Evolutionary conservation across 2,329 filamentous ascomycete species (phyloP).

Genomic region (Venturiaceae sp.): DNA sequence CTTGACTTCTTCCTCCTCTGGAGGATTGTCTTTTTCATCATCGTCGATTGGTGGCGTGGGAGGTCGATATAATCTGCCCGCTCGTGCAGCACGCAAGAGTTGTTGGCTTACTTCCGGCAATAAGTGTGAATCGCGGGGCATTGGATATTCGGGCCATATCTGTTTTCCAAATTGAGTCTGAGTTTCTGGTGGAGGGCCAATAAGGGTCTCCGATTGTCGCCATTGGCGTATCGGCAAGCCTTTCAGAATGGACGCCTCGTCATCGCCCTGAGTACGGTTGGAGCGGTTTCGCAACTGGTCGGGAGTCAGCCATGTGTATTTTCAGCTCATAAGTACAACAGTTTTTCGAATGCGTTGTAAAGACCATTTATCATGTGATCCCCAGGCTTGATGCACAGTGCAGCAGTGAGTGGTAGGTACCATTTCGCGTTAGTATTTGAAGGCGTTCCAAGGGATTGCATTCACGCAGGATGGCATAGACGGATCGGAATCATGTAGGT

Average conservation of each 20-base stretch:
- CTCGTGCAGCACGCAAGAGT: conserved; percentile 70
- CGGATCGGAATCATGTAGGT: background rate
- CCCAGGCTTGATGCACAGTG: no score
- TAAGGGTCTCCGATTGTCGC: conserved; percentile 55
- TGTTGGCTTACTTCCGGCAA: conserved; percentile 73
- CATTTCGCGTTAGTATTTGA: no score
- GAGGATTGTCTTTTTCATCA: conserved; percentile 18
- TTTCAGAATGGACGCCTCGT: conserved; percentile 48
- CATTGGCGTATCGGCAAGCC: conserved; percentile 87
- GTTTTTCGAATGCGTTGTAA: no score
- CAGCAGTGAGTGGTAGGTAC: no score
- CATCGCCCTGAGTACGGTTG: conserved; percentile 47
- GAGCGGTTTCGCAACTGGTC: conserved; percentile 13
- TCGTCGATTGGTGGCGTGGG: conserved; percentile 49
- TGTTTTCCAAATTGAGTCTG: conserved; percentile 51
- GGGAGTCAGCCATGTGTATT: background rate
- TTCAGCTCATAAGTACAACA: no score
- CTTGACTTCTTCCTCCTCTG: conserved; percentile 32
- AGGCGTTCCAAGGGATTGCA: no score
- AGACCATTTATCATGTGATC: no score
- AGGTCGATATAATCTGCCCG: conserved; percentile 66
- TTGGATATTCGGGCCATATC: conserved; percentile 70
- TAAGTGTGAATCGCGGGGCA: conserved; percentile 78
- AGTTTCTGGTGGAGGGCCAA: conserved; percentile 52
- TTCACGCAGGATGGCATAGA: no score